Conservation (phyloP, 495 filamentous ascomycete species). For the Aspergillus nanangensis region DNA sequence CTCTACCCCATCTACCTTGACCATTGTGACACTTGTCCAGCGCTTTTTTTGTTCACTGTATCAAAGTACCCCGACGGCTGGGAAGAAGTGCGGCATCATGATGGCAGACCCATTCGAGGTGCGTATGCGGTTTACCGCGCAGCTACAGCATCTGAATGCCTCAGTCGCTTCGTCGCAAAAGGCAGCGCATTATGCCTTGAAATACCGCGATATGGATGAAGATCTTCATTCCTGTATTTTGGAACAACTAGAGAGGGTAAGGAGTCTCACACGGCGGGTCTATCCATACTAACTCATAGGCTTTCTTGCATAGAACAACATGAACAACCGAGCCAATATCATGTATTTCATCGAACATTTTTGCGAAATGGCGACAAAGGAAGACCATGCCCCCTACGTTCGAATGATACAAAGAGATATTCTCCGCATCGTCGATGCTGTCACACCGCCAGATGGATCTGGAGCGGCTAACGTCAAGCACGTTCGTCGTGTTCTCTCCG, state of each 20-base stretch:
- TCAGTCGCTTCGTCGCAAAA: constrained; percentile 84
- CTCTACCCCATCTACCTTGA: no score
- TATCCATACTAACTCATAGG: no score
- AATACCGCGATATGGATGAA: constrained; percentile 87
- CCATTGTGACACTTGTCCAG: no score
- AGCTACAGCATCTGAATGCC: constrained; percentile 84
- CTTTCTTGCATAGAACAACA: constrained; percentile 59
- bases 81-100: constrained; percentile 14
- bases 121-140: constrained; percentile 89
- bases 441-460: constrained; percentile 76
- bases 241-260: constrained; percentile 84
- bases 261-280: no score
- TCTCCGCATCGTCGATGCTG: constrained; percentile 76
- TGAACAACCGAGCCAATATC: constrained; percentile 97
- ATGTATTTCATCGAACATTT: constrained; percentile 98
- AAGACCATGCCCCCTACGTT: constrained; percentile 71
- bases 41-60: not conserved
- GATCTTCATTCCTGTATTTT: constrained; percentile 96
- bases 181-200: constrained; percentile 91
- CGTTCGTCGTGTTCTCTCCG: constrained; percentile 71
- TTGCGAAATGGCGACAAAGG: constrained; percentile 76
- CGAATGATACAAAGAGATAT: constrained; percentile 95
- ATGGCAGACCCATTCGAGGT: constrained; percentile 98
- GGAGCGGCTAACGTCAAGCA: constrained; percentile 95
- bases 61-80: not conserved